Percentiles rank a stretch among this genome's conserved stretches.
Evolutionary conservation across 2,329 filamentous ascomycete species (phyloP).

Genomic region (Hypoxylon rubiginosum): DNA sequence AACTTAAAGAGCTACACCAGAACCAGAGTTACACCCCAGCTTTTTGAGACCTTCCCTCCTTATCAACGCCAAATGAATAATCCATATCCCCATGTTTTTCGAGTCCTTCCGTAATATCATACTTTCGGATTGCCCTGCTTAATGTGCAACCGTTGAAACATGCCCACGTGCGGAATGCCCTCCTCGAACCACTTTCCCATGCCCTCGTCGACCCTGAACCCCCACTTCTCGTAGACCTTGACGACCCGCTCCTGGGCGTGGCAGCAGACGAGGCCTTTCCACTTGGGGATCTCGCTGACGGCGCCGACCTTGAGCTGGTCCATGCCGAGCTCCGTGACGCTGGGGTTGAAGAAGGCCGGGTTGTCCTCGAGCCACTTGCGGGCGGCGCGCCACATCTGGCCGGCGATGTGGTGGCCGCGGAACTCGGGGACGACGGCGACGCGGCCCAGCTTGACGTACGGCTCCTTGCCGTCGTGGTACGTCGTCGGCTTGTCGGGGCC

Average conservation of each 20-base stretch:
- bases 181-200: constrained; percentile 88
- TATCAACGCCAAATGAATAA: constrained; percentile 10
- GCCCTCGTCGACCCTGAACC: constrained; percentile 78
- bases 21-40: constrained; percentile 2
- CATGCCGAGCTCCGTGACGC: constrained; percentile 60
- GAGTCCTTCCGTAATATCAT: constrained; percentile 16
- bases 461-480: constrained; percentile 73
- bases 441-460: constrained; percentile 86
- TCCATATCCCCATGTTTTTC: not conserved
- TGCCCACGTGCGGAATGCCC: constrained; percentile 86
- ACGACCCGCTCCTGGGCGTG: constrained; percentile 81
- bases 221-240: constrained; percentile 76
- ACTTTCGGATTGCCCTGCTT: constrained; percentile 35
- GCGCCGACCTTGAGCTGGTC: constrained; percentile 58
- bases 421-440: constrained; percentile 77
- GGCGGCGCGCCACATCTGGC: constrained; percentile 75
- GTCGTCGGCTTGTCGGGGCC: constrained; percentile 62
- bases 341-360: constrained; percentile 67
- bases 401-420: constrained; percentile 74
- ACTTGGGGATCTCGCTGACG: constrained; percentile 65
- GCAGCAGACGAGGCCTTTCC: constrained; percentile 81
- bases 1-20: constrained; percentile 6
- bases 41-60: not conserved
- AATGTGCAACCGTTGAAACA: constrained; percentile 72
- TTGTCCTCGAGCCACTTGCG: constrained; percentile 76